Evolutionary conservation across 768 basidiomycete species (phyloP).

Genomic region (Collybia sordida): DNA sequence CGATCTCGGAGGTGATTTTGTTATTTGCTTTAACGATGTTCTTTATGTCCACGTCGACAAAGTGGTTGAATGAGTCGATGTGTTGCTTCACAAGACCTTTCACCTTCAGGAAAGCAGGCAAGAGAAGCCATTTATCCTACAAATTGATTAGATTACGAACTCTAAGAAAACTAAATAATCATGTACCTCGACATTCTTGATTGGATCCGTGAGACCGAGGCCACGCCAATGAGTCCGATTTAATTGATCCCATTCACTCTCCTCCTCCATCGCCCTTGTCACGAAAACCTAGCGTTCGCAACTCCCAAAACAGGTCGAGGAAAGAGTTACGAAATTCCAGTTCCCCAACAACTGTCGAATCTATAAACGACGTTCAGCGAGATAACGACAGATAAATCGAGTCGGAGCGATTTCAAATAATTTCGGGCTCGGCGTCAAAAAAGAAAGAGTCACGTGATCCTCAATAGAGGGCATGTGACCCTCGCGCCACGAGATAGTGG

Average conservation of each 20-base stretch:
- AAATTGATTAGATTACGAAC: slow-evolving; percentile 7
- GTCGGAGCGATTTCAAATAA: too few relatives aligned
- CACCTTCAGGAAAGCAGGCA: slow-evolving; percentile 95
- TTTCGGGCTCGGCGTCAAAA: too few relatives aligned
- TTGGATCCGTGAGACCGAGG: slow-evolving; percentile 80
- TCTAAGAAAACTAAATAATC: background rate
- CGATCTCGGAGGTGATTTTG: slow-evolving; percentile 94
- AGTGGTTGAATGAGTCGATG: slow-evolving; percentile 98
- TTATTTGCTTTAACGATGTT: slow-evolving; percentile 93
- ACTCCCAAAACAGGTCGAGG: too few relatives aligned
- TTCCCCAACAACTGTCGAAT: too few relatives aligned
- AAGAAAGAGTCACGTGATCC: too few relatives aligned
- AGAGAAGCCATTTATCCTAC: slow-evolving; percentile 97
- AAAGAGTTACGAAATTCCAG: too few relatives aligned
- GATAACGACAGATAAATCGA: too few relatives aligned
- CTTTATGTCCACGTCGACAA: slow-evolving; percentile 95
- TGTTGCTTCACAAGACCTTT: slow-evolving; percentile 99
- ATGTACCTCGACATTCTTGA: slow-evolving; percentile 86
- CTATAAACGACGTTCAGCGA: too few relatives aligned
- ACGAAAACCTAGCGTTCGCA: background rate
- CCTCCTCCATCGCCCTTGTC: slow-evolving; percentile 19
- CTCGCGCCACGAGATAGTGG: too few relatives aligned
- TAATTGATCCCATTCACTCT: slow-evolving; percentile 57
- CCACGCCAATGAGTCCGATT: slow-evolving; percentile 68
- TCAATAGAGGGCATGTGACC: too few relatives aligned